Evolutionary conservation across 257 asterid species (phyloP).

Genomic region (Eustoma russellianum): DNA sequence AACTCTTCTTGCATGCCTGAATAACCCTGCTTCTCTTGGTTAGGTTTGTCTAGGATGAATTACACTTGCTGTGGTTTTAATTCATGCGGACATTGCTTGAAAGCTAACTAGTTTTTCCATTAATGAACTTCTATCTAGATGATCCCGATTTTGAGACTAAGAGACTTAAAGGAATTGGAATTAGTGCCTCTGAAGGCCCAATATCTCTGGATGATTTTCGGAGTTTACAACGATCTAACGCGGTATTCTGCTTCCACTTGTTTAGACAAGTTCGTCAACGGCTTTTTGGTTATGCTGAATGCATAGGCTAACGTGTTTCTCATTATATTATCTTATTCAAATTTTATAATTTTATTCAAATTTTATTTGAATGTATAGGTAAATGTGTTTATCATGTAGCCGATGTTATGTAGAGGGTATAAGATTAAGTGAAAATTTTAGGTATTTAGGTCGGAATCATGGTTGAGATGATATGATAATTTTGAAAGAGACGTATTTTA

Average conservation of each 20-base stretch:
- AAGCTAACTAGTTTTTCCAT: neutral
- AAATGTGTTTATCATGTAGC: neutral
- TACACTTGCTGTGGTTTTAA: too few relatives aligned
- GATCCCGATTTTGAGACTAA: conserved; percentile 62
- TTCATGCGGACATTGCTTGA: too few relatives aligned
- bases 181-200: conserved; percentile 89
- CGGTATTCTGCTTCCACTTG: conserved; percentile 32
- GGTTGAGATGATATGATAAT: too few relatives aligned
- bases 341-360: too few relatives aligned
- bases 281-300: neutral
- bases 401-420: too few relatives aligned
- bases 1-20: too few relatives aligned
- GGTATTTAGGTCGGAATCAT: too few relatives aligned
- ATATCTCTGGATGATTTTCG: conserved; percentile 91
- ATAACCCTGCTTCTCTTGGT: too few relatives aligned
- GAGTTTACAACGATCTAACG: conserved; percentile 86
- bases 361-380: neutral
- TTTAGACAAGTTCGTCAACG: conserved; percentile 3
- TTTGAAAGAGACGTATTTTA: too few relatives aligned
- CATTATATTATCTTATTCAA: too few relatives aligned
- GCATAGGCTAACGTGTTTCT: neutral
- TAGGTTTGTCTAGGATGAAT: too few relatives aligned
- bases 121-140: conserved; percentile 32
- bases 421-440: too few relatives aligned
- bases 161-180: conserved; percentile 87